Evolutionary conservation across 2,329 filamentous ascomycete species (phyloP), one percentile per base, ranked within the genome.

Genomic region (Nigrospora osmanthi): DNA sequence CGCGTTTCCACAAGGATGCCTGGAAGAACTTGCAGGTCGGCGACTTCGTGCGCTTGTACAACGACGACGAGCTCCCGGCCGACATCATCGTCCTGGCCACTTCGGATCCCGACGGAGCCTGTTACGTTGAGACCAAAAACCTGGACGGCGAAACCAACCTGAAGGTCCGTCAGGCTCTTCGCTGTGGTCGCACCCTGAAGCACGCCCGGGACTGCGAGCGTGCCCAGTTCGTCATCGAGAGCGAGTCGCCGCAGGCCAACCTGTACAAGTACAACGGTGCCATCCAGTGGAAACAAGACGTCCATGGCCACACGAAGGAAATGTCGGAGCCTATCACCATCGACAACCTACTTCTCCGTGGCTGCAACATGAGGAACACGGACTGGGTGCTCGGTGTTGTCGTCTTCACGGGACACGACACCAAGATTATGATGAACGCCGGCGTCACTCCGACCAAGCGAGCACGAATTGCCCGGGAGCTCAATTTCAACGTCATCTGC

Each of bases 351-450:
- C 78, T 98, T 30, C 80, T 98, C 38, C 86, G 93, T 72, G 93
- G 93, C 45, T 95, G 89, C 67, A 94, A 89, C 55, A 68, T 98
- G 40, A 82, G 90, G 52, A 98, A 97, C 63, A 98, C 93, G 0
- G 90, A 97, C 59, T 98, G 93, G 93, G 77, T 89, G 44, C 76
- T 98, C 6, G 93, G 90, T 43, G 78, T 98, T 3, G 91, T 97
- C 41, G 73, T 95, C 15, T 98, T 95, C 67, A 97, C 93, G 13
- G 93, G 93, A 32, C 83, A 90, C 59, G 91, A 98, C 63, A 95
- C 91, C 32, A 98, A 97, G 70, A 97, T 96, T 63, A 98, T 98
- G 93, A 86, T 96, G 71, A 98, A 98, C 62, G 87, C 93, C 28
- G 93, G 93, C 48, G 85, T 91, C 50, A 98, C 93, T 2, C 93